phyloP scores from a whole-genome alignment of 495 filamentous ascomycete genomes.

The Tuber aestivum region DNA sequence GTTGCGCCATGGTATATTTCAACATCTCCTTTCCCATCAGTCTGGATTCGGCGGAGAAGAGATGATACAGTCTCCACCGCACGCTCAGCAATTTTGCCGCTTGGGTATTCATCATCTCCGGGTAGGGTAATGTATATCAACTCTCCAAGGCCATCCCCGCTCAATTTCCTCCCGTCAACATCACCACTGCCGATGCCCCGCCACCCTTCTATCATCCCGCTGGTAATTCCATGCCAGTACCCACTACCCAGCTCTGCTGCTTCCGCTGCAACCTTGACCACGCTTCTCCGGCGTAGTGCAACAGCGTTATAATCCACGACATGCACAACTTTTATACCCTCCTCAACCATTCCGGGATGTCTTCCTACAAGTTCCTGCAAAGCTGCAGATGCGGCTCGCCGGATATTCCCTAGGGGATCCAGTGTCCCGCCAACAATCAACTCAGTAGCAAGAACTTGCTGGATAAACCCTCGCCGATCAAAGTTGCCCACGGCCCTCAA shows the following conservation, averaged over 20 bases:
- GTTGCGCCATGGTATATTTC: constrained; percentile 38
- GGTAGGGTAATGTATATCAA: constrained; percentile 46
- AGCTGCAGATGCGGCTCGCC: constrained; percentile 84
- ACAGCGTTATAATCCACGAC: constrained; percentile 90
- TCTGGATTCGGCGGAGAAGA: constrained; percentile 28
- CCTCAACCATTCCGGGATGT: constrained; percentile 72
- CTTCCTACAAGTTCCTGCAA: constrained; percentile 90
- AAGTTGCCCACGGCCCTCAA: constrained; percentile 64
- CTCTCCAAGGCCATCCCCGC: constrained; percentile 62
- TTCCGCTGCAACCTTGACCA: constrained; percentile 64
- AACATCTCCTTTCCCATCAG: constrained; percentile 30
- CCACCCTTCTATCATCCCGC: constrained; percentile 69
- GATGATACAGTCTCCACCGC: constrained; percentile 29
- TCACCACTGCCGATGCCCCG: constrained; percentile 76
- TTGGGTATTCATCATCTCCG: constrained; percentile 2
- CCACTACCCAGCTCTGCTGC: constrained; percentile 57
- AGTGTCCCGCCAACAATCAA: constrained; percentile 75
- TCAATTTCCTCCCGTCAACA: constrained; percentile 61
- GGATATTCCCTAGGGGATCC: constrained; percentile 86
- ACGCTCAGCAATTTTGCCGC: background rate
- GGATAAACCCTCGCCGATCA: constrained; percentile 51
- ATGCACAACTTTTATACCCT: constrained; percentile 81
- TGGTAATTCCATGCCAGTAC: constrained; percentile 66
- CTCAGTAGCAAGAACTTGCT: constrained; percentile 72
- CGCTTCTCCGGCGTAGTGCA: constrained; percentile 73